Percentiles rank a stretch among this genome's conserved stretches.
Evolutionary conservation across 2,329 filamentous ascomycete genomes (phyloP).

Genomic region (Rutstroemia sp.): DNA sequence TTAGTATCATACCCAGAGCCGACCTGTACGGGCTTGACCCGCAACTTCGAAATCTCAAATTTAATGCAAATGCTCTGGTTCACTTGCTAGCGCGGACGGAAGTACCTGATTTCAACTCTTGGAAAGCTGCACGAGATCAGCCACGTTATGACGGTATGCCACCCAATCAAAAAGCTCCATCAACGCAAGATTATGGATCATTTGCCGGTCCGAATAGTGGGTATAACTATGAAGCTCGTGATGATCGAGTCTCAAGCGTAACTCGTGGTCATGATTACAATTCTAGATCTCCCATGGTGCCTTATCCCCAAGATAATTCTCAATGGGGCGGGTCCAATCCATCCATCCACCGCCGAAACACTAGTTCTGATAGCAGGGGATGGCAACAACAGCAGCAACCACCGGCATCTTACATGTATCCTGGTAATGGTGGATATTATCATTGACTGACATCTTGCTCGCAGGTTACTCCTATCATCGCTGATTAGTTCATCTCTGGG

Average conservation of each 20-base stretch:
- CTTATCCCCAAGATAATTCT: not conserved
- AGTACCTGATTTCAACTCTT: constrained; percentile 53
- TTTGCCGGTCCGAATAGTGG: not conserved
- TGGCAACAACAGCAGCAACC: constrained; percentile 8
- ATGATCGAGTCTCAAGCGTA: constrained; percentile 12
- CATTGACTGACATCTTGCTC: constrained; percentile 9
- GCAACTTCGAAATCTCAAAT: constrained; percentile 33
- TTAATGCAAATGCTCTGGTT: constrained; percentile 66
- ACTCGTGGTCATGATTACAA: constrained; percentile 9
- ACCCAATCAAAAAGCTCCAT: constrained; percentile 8
- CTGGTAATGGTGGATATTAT: constrained; percentile 9
- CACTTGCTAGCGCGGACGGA: constrained; percentile 61
- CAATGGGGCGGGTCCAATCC: constrained; percentile 3
- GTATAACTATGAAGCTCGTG: not conserved
- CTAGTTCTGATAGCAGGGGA: constrained; percentile 4
- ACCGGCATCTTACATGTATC: not conserved
- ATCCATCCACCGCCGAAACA: constrained; percentile 3
- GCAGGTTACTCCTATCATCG: constrained; percentile 11
- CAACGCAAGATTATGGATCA: not conserved
- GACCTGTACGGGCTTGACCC: constrained; percentile 59
- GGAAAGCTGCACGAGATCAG: constrained; percentile 38
- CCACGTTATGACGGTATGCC: constrained; percentile 25
- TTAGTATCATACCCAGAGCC: constrained; percentile 57
- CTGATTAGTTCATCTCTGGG: constrained; percentile 4
- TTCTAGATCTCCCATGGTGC: not conserved